These are phyloP conservation scores for Kluyveromyces nonfermentans DNA, from an alignment of 805 yeast genomes.

Conservation along the genomic window DNA sequence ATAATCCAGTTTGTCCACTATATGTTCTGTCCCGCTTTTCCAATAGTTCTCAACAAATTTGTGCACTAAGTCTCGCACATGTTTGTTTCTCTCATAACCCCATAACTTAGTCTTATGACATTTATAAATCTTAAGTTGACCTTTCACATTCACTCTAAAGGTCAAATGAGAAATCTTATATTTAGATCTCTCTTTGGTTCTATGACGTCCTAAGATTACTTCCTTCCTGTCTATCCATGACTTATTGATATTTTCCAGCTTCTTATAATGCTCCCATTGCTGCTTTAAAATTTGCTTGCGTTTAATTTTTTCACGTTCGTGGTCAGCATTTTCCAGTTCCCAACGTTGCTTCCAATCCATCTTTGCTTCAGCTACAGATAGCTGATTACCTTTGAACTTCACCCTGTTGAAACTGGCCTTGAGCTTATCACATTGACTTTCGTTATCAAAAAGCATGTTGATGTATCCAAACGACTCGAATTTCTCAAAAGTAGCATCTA, in stretches of 20 bases:
- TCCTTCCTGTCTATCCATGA: slow-evolving; percentile 36
- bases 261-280: slow-evolving; percentile 31
- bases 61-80: slow-evolving; percentile 51
- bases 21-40: slow-evolving; percentile 73
- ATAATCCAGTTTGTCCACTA: slow-evolving; percentile 50
- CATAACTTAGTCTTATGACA: slow-evolving; percentile 74
- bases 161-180: slow-evolving; percentile 38
- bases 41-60: slow-evolving; percentile 58
- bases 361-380: slow-evolving; percentile 55
- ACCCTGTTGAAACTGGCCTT: slow-evolving; percentile 57
- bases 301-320: slow-evolving; percentile 18
- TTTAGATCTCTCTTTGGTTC: slow-evolving; percentile 44
- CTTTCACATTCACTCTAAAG: slow-evolving; percentile 53
- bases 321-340: slow-evolving; percentile 39
- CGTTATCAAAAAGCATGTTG: slow-evolving; percentile 43
- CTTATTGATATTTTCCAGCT: slow-evolving; percentile 30
- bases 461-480: slow-evolving; percentile 53
- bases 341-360: slow-evolving; percentile 40
- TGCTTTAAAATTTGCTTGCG: slow-evolving; percentile 31
- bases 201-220: slow-evolving; percentile 49
- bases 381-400: slow-evolving; percentile 61
- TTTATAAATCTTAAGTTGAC: slow-evolving; percentile 45
- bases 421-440: slow-evolving; percentile 38
- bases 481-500: slow-evolving; percentile 48
- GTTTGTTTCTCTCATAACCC: slow-evolving; percentile 74